These are phyloP conservation scores for Penicillium sp. DNA, from an alignment of 2,329 filamentous ascomycete species.

Conservation along the genomic window DNA sequence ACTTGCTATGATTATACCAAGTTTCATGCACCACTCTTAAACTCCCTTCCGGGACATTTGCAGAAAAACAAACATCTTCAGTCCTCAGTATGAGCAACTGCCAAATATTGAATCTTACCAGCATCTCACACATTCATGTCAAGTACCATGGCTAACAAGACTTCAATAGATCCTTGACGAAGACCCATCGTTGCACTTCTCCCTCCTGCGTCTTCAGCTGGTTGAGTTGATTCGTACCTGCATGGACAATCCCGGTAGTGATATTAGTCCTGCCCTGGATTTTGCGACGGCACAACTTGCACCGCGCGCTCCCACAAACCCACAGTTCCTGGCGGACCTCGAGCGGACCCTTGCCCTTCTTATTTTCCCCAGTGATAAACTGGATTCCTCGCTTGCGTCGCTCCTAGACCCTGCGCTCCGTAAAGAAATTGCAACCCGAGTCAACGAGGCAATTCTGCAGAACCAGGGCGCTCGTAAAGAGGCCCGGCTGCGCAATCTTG, in stretches of 20 bases:
- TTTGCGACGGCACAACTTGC: constrained; percentile 88
- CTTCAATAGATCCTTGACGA: constrained; percentile 73
- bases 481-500: constrained; percentile 75
- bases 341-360: constrained; percentile 91
- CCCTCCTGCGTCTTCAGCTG: constrained; percentile 82
- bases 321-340: constrained; percentile 77
- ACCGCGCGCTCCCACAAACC: constrained; percentile 77
- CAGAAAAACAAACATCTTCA: constrained; percentile 80
- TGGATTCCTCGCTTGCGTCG: constrained; percentile 71
- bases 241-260: constrained; percentile 62
- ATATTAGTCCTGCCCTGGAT: constrained; percentile 75
- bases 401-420: constrained; percentile 77
- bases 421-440: constrained; percentile 76
- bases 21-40: constrained; percentile 99
- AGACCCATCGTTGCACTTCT: constrained; percentile 81
- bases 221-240: constrained; percentile 86
- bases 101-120: constrained; percentile 14
- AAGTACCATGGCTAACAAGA: constrained; percentile 24
- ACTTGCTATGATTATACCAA: constrained; percentile 84
- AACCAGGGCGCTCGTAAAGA: constrained; percentile 71
- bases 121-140: constrained; percentile 10
- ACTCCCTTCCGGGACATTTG: constrained; percentile 70
- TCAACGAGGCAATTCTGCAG: constrained; percentile 83
- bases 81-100: constrained; percentile 77
- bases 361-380: constrained; percentile 77